Percentiles rank a stretch among this genome's conserved stretches.
Conservation (phyloP, 352 stramenopile genomes). For the Globisporangium orthogonon region DNA sequence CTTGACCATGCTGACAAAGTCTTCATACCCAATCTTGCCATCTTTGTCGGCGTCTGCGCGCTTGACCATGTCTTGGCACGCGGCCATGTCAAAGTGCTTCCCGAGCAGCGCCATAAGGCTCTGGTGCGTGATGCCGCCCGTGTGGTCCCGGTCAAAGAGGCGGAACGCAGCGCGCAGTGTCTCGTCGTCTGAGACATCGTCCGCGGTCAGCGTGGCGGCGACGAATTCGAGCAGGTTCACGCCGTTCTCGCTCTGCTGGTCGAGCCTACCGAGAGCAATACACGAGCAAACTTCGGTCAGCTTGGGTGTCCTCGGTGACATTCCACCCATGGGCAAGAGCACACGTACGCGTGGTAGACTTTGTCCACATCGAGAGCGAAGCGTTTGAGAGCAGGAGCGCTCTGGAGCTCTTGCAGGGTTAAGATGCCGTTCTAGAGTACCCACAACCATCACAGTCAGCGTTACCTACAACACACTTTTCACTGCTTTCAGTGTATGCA, state of each 20-base stretch:
- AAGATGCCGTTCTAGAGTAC: slow-evolving; percentile 49
- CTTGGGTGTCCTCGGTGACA: neutral
- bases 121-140: slow-evolving; percentile 46
- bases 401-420: slow-evolving; percentile 59
- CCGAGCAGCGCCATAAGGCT: slow-evolving; percentile 47
- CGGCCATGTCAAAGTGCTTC: slow-evolving; percentile 45
- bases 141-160: slow-evolving; percentile 58
- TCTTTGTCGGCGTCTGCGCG: slow-evolving; percentile 54
- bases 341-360: slow-evolving; percentile 47
- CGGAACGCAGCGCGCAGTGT: slow-evolving; percentile 46
- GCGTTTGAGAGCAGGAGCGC: slow-evolving; percentile 36
- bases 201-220: slow-evolving; percentile 52
- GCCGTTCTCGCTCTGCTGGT: slow-evolving; percentile 67
- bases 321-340: neutral
- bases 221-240: slow-evolving; percentile 80
- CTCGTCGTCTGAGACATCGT: slow-evolving; percentile 52
- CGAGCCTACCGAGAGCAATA: slow-evolving; percentile 26
- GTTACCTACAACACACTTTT: neutral
- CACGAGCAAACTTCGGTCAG: neutral
- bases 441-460: neutral
- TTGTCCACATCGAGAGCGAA: slow-evolving; percentile 64
- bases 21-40: slow-evolving; percentile 59
- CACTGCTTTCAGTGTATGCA: too few relatives aligned
- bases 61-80: slow-evolving; percentile 65
- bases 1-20: slow-evolving; percentile 71